Conservation (phyloP, 164 flowering plant genomes). For the Warburgia ugandensis region DNA sequence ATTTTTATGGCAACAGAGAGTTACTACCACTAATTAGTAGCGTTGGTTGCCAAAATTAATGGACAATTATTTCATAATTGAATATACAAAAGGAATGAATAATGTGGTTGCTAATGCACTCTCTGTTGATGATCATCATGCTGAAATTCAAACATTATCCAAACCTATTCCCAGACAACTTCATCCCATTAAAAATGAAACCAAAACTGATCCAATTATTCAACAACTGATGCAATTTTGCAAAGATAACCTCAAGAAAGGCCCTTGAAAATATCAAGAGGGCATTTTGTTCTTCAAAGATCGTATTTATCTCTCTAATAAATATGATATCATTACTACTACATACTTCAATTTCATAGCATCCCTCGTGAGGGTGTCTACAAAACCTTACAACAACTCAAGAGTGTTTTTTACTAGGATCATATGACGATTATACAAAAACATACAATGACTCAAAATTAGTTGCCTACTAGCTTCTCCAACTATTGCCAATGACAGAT, state of each 20-base stretch:
- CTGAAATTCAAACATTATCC: neutral
- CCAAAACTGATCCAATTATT: neutral
- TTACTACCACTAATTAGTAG: neutral
- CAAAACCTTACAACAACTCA: neutral
- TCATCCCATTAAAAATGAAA: neutral
- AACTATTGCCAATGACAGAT: too few species aligned
- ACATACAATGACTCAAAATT: too few species aligned
- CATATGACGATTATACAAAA: neutral
- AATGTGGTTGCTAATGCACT: neutral
- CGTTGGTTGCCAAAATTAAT: neutral
- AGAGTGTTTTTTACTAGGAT: neutral
- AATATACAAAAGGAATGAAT: neutral
- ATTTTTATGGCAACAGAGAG: neutral
- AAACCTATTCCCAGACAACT: neutral
- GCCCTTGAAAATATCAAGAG: constrained; percentile 2
- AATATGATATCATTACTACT: neutral
- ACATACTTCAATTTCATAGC: neutral
- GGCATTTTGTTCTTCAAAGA: neutral
- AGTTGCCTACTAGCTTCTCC: too few species aligned
- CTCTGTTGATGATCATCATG: neutral
- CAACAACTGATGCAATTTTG: neutral
- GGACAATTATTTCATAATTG: neutral
- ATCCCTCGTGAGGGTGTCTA: neutral
- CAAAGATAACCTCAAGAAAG: neutral
- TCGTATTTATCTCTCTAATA: too few species aligned